A percentile compares a stretch with the other conserved stretches of the same genome.
These are phyloP conservation scores for Crucihimalaya himalaica DNA, from an alignment of 345 rosid species.

Conservation along the genomic window DNA sequence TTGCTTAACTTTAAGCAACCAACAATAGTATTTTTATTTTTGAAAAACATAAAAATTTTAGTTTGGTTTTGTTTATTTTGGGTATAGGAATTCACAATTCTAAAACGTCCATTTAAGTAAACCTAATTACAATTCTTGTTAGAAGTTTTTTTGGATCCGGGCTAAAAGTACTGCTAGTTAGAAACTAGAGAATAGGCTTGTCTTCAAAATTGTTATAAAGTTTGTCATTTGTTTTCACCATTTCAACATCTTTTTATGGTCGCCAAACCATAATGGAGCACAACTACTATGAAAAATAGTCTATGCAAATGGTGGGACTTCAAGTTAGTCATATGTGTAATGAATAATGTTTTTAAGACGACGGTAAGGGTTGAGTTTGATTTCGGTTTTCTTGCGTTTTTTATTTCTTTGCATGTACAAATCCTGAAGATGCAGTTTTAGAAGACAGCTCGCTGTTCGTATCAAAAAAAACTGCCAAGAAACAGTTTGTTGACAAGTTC, in stretches of 20 bases:
- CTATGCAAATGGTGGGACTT: background rate
- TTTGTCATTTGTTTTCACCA: background rate
- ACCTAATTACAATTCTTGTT: background rate
- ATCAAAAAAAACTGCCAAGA: too few species aligned
- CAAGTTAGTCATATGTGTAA: conserved; percentile 4
- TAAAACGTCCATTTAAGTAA: background rate
- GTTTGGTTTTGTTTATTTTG: background rate
- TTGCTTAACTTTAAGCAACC: conserved; percentile 28
- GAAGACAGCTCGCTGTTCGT: too few species aligned
- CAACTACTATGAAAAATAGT: background rate
- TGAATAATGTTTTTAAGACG: background rate
- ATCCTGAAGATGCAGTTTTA: too few species aligned
- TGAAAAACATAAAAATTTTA: background rate
- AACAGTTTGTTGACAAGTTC: too few species aligned
- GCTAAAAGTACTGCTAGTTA: background rate
- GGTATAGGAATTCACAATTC: background rate
- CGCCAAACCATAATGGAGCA: background rate
- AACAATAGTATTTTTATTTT: background rate
- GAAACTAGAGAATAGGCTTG: background rate
- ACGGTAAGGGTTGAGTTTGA: background rate
- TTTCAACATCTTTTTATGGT: background rate
- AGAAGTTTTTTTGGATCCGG: background rate
- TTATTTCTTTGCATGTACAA: background rate
- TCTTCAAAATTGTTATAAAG: background rate
- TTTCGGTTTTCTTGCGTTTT: background rate